Percentiles rank a stretch among this genome's conserved stretches.
These are phyloP conservation scores for Scenedesmus sp. DNA, from an alignment of 163 green algal genomes.

Conservation along the genomic window DNA sequence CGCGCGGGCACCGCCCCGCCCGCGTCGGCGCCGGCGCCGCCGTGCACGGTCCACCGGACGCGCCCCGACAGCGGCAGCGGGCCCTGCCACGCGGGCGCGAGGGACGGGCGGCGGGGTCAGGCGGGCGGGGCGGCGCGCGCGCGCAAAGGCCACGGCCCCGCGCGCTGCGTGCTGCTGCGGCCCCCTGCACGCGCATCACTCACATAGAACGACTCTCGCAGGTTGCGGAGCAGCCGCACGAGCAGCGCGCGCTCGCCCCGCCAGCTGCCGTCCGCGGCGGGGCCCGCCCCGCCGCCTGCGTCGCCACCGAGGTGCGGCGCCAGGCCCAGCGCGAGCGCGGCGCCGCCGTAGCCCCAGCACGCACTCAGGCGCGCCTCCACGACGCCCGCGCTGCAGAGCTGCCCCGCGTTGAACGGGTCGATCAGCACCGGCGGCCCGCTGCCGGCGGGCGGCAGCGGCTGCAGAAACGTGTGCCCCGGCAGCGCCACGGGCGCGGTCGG, in stretches of 20 bases:
- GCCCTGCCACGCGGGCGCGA: not conserved
- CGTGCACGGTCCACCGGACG: slow-evolving; percentile 1
- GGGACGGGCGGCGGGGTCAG: not conserved
- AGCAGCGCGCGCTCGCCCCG: slow-evolving; percentile 3
- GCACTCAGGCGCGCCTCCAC: slow-evolving; percentile 9
- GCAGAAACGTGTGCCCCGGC: slow-evolving; percentile 1
- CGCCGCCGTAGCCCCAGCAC: not conserved
- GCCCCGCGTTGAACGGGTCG: slow-evolving; percentile 1
- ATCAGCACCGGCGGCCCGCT: slow-evolving; percentile 2
- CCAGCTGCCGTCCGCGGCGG: not conserved
- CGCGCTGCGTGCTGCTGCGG: not conserved
- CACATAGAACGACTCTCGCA: slow-evolving; percentile 14
- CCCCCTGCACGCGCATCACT: not conserved
- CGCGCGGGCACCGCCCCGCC: not conserved
- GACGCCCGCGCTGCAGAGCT: slow-evolving; percentile 1
- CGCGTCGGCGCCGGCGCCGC: not conserved
- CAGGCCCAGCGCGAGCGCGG: not conserved
- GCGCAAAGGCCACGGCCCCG: not conserved
- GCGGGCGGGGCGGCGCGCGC: not conserved
- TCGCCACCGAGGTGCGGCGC: too few relatives aligned
- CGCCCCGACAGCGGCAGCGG: not conserved
- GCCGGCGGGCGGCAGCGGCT: not conserved
- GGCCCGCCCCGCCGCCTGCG: too few relatives aligned
- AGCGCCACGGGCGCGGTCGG: not conserved
- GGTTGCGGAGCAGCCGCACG: slow-evolving; percentile 5